Percentiles rank a stretch among this genome's conserved stretches.
Conservation (phyloP, 192 early-diverging fungal genomes). For the Podila epigama region DNA sequence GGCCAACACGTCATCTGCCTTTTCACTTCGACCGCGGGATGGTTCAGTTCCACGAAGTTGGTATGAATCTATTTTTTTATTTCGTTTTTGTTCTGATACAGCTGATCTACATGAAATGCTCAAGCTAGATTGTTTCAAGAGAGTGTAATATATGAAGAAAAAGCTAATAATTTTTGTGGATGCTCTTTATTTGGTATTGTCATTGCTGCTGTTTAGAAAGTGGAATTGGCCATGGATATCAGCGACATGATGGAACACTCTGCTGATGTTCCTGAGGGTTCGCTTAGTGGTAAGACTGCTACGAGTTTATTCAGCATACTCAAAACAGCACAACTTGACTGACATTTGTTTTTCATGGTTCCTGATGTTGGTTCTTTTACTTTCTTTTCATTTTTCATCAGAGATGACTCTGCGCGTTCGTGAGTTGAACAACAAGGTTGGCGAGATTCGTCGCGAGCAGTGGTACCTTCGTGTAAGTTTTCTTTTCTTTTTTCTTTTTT, state of each 20-base stretch:
- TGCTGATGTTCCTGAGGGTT: conserved; percentile 35
- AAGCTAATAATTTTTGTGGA: conserved; percentile 35
- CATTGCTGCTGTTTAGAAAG: conserved; percentile 28
- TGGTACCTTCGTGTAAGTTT: conserved; percentile 81
- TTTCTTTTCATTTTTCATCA: too few species aligned
- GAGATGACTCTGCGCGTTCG: conserved; percentile 74
- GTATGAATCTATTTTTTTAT: conserved; percentile 54
- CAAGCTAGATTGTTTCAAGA: too few species aligned
- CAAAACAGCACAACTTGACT: background rate
- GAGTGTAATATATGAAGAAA: too few species aligned
- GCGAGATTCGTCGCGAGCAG: conserved; percentile 89
- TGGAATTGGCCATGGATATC: conserved; percentile 56
- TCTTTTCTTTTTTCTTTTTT: background rate
- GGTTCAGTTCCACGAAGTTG: conserved; percentile 73
- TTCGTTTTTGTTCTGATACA: background rate
- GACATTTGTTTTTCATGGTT: too few species aligned
- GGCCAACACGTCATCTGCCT: conserved; percentile 94
- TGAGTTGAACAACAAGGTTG: conserved; percentile 79
- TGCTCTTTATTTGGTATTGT: conserved; percentile 6
- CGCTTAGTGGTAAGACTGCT: conserved; percentile 40
- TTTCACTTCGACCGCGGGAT: conserved; percentile 64
- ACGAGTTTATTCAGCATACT: background rate
- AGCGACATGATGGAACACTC: conserved; percentile 48
- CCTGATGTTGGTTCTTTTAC: too few species aligned
- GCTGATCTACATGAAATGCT: background rate